Base-by-base conservation (phyloP, 345 rosid species). In the Aurinia saxatilis region DNA sequence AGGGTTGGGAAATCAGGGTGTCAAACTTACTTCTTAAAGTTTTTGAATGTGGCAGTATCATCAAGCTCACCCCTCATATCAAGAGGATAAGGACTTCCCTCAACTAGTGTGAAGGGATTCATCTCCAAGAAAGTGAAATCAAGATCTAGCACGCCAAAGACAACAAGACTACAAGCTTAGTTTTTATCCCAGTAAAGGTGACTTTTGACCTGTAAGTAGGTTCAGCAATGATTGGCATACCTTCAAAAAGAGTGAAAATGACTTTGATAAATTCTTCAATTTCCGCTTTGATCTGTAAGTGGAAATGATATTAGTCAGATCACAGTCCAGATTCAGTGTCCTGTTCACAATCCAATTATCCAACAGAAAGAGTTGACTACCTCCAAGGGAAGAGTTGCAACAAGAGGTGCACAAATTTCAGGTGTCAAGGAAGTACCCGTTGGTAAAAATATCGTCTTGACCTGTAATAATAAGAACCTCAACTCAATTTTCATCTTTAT, bases 21-120 rank as follows among this genome's bases (percentile, higher is more conserved):
- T 41, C 14, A 45, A 33, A 62, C 44, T 47, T 77, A 90, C 97
- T 84, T 93, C 71, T 87, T 87, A 74, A 93, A 92, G 84, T 90
- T 93, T 79, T 92, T 92, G 80, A 89, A 86, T 60, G 95, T 77
- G 40, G 98, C 98, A 70, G 96, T 92, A 75, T 87, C 99, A 50
- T 93, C 96, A 45, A 93, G 90, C 79, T 93, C 97, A 65, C 99
- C 97, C 75, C 97, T 87, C 96, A 90, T 90, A 72, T 93, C 99
- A 72, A 89, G 63, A 49, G 96, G 96, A 78, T 90, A 93, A 53
- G 97, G 99, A 81, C 76, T 93, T 65, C 90, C 90, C 53, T 84
- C 79, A 67, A 93, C 88, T 63, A 90, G 71, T 17, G 99, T 73
- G 72, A 90, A 93, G 34, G 99, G 99, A 75, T 93, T 90, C 99